Evolutionary conservation across 1,139 yeast species (phyloP).

Genomic region (Waltiozyma sp.): DNA sequence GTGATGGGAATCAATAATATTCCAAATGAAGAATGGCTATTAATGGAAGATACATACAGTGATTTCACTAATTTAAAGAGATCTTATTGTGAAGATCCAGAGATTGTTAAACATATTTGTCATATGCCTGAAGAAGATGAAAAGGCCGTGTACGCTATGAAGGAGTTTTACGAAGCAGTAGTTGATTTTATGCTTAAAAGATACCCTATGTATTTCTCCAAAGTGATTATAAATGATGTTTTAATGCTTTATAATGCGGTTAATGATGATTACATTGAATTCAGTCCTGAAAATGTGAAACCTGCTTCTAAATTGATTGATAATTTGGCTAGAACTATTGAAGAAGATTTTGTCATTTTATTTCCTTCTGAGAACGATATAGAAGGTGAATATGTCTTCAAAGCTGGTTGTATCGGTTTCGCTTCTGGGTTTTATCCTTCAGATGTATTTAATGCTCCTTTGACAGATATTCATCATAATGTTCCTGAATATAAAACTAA

Average conservation of each 20-base stretch:
- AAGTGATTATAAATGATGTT: conserved; percentile 8
- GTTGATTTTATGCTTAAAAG: conserved; percentile 37
- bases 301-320: conserved; percentile 27
- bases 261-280: conserved; percentile 30
- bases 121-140: conserved; percentile 22
- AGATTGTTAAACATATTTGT: conserved; percentile 9
- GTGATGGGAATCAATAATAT: conserved; percentile 57
- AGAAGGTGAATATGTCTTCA: conserved; percentile 40
- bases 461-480: conserved; percentile 48
- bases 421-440: conserved; percentile 69
- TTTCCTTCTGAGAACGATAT: conserved; percentile 33
- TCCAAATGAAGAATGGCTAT: conserved; percentile 50
- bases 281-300: conserved; percentile 12
- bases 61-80: conserved; percentile 33
- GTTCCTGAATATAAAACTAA: conserved; percentile 67
- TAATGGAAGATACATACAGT: conserved; percentile 54
- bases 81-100: conserved; percentile 30
- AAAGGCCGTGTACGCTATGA: conserved; percentile 30
- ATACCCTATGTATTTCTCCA: conserved; percentile 46
- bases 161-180: conserved; percentile 44
- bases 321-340: conserved; percentile 37
- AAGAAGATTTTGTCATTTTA: conserved; percentile 58
- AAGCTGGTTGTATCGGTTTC: conserved; percentile 57
- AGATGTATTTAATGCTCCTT: conserved; percentile 41
- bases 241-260: conserved; percentile 31